These are phyloP conservation scores for Aspergillus sergii DNA, from an alignment of 2,329 filamentous ascomycete species.

Conservation along the genomic window DNA sequence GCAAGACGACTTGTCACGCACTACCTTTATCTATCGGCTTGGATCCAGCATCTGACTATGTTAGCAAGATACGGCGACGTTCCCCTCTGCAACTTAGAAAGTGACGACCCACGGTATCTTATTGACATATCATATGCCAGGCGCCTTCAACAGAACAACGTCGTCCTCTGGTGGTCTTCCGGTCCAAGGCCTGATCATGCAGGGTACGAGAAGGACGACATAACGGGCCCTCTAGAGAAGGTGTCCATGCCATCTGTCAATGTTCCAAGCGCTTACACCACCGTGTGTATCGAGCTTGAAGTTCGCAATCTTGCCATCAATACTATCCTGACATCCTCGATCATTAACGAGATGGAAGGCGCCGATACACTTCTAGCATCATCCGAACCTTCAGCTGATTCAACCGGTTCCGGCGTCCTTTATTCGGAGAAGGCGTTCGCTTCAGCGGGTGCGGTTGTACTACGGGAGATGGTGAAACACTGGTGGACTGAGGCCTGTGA, in stretches of 20 bases:
- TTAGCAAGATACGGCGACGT: slow-evolving; percentile 91
- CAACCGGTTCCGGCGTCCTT: slow-evolving; percentile 67
- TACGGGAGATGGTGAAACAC: slow-evolving; percentile 96
- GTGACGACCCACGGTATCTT: slow-evolving; percentile 88
- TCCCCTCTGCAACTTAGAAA: slow-evolving; percentile 91
- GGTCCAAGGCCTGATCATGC: slow-evolving; percentile 89
- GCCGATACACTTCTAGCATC: slow-evolving; percentile 85
- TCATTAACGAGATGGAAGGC: slow-evolving; percentile 95
- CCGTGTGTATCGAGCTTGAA: slow-evolving; percentile 93
- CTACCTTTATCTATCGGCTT: slow-evolving; percentile 89
- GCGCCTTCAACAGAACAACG: slow-evolving; percentile 83
- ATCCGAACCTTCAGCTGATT: slow-evolving; percentile 63
- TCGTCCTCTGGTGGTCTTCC: slow-evolving; percentile 96
- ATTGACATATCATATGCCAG: slow-evolving; percentile 96
- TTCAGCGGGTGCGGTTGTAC: slow-evolving; percentile 83
- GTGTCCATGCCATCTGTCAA: slow-evolving; percentile 93
- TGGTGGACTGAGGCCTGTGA: slow-evolving; percentile 97
- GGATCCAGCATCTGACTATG: slow-evolving; percentile 85
- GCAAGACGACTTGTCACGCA: slow-evolving; percentile 84
- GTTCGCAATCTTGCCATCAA: slow-evolving; percentile 96
- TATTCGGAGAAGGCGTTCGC: slow-evolving; percentile 90
- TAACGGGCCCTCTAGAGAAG: slow-evolving; percentile 77
- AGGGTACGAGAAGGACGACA: slow-evolving; percentile 91
- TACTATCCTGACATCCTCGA: slow-evolving; percentile 91
- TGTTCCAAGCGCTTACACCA: slow-evolving; percentile 89